Conservation (phyloP, 106 monocot species). For the Dendrobium nobile region DNA sequence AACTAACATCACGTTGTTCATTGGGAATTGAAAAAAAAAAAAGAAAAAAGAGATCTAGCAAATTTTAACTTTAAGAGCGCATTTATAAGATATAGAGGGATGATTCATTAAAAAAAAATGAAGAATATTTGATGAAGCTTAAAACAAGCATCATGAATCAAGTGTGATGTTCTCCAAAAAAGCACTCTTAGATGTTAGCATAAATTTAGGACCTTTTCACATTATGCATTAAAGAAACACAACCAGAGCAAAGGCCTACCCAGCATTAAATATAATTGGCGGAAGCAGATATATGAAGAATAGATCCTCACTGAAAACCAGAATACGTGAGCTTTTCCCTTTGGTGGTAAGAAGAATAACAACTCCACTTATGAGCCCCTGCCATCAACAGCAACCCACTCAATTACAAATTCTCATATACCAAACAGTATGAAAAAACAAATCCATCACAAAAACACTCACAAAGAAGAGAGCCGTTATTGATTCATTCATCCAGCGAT, state of each 20-base stretch:
- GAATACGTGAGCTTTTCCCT: constrained; percentile 33
- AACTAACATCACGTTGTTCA: too few relatives aligned
- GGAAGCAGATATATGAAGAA: constrained; percentile 51
- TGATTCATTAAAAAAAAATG: too few relatives aligned
- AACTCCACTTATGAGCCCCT: constrained; percentile 16
- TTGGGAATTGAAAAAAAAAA: too few relatives aligned
- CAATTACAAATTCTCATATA: constrained; percentile 9
- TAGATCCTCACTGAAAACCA: constrained; percentile 47
- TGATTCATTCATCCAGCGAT: constrained; percentile 42
- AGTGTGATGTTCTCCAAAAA: too few relatives aligned
- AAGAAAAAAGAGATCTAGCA: too few relatives aligned
- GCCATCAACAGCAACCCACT: neutral
- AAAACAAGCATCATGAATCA: too few relatives aligned
- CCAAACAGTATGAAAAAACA: constrained; percentile 8
- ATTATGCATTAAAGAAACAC: neutral
- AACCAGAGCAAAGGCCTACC: neutral
- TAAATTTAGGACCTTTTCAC: too few relatives aligned
- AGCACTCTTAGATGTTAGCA: too few relatives aligned
- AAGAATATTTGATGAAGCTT: too few relatives aligned
- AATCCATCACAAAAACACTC: constrained; percentile 5
- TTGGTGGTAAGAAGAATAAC: constrained; percentile 26
- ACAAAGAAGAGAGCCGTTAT: constrained; percentile 31
- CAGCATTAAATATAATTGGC: constrained; percentile 28
- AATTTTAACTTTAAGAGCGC: too few relatives aligned
- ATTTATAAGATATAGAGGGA: too few relatives aligned